Evolutionary conservation across 2,329 filamentous ascomycete species (phyloP).

Genomic region (Acephala macrosclerotiorum): DNA sequence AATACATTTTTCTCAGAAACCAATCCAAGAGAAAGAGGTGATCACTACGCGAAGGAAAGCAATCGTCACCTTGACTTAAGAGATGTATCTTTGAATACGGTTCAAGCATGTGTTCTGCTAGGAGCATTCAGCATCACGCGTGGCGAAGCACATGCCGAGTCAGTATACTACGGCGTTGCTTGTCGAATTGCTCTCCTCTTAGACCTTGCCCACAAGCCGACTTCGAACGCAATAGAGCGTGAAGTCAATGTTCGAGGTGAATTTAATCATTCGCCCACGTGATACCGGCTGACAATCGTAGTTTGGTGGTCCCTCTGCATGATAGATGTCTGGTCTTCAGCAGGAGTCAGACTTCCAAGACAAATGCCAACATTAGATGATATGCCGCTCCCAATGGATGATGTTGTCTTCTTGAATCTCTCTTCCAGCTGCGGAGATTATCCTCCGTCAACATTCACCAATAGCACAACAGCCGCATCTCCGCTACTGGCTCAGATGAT

Average conservation of each 20-base stretch:
- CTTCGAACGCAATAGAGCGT: constrained; percentile 25
- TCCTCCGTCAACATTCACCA: constrained; percentile 20
- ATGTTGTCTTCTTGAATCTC: constrained; percentile 16
- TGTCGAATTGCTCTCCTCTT: constrained; percentile 34
- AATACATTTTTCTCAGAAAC: constrained; percentile 30
- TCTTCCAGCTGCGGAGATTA: constrained; percentile 10
- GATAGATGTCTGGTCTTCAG: constrained; percentile 39
- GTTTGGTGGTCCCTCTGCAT: constrained; percentile 38
- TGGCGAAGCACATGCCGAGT: constrained; percentile 30
- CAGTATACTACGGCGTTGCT: constrained; percentile 34
- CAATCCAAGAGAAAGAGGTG: constrained; percentile 17
- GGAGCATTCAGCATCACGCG: constrained; percentile 31
- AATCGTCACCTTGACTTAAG: constrained; percentile 29
- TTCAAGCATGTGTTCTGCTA: constrained; percentile 36
- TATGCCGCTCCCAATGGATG: constrained; percentile 34
- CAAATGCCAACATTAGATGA: constrained; percentile 30
- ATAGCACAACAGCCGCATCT: constrained; percentile 18
- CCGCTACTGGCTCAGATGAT: constrained; percentile 48
- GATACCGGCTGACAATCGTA: constrained; percentile 1
- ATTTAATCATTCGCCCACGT: background rate
- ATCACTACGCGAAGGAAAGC: background rate
- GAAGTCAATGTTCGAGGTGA: constrained; percentile 35
- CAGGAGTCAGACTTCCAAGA: constrained; percentile 31
- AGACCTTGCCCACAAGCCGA: constrained; percentile 27
- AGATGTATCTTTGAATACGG: constrained; percentile 31